A percentile compares a stretch with the other conserved stretches of the same genome.
Evolutionary conservation across 2,329 filamentous ascomycete species (phyloP).

Genomic region (Tolypocladium album): DNA sequence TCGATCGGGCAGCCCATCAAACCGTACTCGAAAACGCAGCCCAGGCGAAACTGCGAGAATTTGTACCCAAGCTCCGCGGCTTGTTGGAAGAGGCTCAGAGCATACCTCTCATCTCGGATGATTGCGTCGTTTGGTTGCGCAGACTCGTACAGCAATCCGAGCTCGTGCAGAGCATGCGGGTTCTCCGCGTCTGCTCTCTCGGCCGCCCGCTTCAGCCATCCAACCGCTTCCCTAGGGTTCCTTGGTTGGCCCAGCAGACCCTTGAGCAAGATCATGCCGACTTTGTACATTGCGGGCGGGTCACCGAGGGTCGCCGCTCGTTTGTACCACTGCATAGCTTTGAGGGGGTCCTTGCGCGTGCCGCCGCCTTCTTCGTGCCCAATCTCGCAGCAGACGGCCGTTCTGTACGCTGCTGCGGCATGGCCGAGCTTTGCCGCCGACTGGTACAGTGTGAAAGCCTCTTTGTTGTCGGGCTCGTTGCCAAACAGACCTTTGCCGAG

Average conservation of each 20-base stretch:
- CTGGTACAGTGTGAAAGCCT: slow-evolving; percentile 89
- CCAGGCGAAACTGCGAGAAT: slow-evolving; percentile 84
- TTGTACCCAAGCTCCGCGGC: slow-evolving; percentile 88
- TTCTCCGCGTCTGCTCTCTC: slow-evolving; percentile 83
- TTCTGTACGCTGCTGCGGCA: slow-evolving; percentile 78
- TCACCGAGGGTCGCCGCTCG: slow-evolving; percentile 84
- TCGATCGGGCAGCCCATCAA: slow-evolving; percentile 74
- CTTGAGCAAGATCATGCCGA: slow-evolving; percentile 92
- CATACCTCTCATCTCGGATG: slow-evolving; percentile 71
- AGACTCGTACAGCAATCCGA: slow-evolving; percentile 57
- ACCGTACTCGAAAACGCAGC: slow-evolving; percentile 83
- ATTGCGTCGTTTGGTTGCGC: slow-evolving; percentile 60
- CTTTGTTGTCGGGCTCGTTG: slow-evolving; percentile 71
- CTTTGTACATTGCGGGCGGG: slow-evolving; percentile 93
- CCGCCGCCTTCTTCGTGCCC: slow-evolving; percentile 90
- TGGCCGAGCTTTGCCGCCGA: slow-evolving; percentile 86
- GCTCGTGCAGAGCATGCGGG: slow-evolving; percentile 87
- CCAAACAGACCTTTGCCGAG: slow-evolving; percentile 75
- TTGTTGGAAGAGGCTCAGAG: slow-evolving; percentile 70
- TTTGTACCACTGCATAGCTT: slow-evolving; percentile 97
- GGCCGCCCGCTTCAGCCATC: slow-evolving; percentile 87
- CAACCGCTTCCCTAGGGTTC: slow-evolving; percentile 77
- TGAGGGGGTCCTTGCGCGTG: slow-evolving; percentile 79
- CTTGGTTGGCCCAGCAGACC: slow-evolving; percentile 78
- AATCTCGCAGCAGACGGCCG: slow-evolving; percentile 94